Percentiles rank a stretch among this genome's conserved stretches.
Evolutionary conservation across 1,139 yeast genomes (phyloP).

Genomic region (Yamadazyma conglobata): DNA sequence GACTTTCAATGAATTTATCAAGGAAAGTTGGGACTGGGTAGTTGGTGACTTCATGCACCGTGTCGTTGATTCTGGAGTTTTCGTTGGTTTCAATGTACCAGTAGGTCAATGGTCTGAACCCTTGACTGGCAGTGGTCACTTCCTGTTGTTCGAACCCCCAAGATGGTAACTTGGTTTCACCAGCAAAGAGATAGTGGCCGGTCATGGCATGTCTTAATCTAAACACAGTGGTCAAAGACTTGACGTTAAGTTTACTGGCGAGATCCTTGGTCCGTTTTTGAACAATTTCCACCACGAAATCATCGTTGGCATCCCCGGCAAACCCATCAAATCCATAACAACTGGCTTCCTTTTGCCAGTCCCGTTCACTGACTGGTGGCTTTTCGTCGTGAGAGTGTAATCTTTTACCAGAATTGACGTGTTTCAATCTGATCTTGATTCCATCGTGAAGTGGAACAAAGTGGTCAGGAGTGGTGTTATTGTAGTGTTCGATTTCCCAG

Average conservation of each 20-base stretch:
- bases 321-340: conserved; percentile 91
- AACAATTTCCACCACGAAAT: conserved; percentile 86
- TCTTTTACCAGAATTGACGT: conserved; percentile 67
- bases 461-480: conserved; percentile 48
- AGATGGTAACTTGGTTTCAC: conserved; percentile 79
- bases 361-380: conserved; percentile 88
- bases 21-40: conserved; percentile 65
- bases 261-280: conserved; percentile 53
- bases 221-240: conserved; percentile 81
- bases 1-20: conserved; percentile 73
- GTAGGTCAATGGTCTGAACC: conserved; percentile 65
- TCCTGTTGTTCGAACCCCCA: conserved; percentile 99
- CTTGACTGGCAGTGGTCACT: conserved; percentile 87
- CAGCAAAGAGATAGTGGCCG: conserved; percentile 87
- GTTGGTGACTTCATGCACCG: conserved; percentile 35
- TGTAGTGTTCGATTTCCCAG: conserved; percentile 76
- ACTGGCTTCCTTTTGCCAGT: conserved; percentile 95
- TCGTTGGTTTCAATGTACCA: conserved; percentile 88
- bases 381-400: conserved; percentile 95
- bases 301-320: conserved; percentile 93
- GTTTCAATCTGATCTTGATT: conserved; percentile 74
- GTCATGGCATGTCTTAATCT: conserved; percentile 86
- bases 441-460: conserved; percentile 72
- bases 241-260: conserved; percentile 58
- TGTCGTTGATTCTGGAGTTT: conserved; percentile 30